Conservation (phyloP, 2,329 filamentous ascomycete genomes). For the Ilyonectria destructans region DNA sequence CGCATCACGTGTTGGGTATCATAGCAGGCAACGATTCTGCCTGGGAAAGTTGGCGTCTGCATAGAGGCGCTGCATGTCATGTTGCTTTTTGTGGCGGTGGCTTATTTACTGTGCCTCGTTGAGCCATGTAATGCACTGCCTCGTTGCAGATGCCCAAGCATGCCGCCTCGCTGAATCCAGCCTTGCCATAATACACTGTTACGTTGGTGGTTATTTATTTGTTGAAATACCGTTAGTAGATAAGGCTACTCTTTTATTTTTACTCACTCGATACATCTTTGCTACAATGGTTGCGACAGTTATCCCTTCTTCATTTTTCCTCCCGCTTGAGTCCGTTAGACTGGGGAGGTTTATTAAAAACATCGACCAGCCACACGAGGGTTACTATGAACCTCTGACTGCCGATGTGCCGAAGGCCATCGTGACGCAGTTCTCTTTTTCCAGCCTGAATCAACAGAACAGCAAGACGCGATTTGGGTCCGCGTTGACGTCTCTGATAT, state of each 20-base stretch:
- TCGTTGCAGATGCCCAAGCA: background rate
- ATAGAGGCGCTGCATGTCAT: background rate
- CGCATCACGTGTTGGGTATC: background rate
- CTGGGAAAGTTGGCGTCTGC: background rate
- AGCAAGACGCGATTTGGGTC: background rate
- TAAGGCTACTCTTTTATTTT: background rate
- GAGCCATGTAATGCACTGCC: no score
- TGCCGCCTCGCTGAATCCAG: background rate
- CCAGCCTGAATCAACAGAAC: background rate
- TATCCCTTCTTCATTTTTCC: constrained; percentile 1
- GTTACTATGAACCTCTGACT: constrained; percentile 1
- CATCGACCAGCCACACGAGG: constrained; percentile 2
- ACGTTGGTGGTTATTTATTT: constrained; percentile 1
- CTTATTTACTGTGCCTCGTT: background rate
- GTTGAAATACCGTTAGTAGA: background rate
- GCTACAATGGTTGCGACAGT: background rate
- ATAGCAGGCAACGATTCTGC: background rate
- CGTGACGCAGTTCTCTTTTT: background rate
- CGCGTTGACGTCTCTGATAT: background rate
- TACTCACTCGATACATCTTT: background rate
- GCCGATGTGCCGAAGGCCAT: background rate
- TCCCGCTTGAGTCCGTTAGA: background rate
- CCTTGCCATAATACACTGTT: background rate
- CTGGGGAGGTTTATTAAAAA: constrained; percentile 6
- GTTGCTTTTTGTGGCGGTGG: background rate